Percentiles rank a stretch among this genome's conserved stretches.
These are phyloP conservation scores for Vanrija humicola DNA, from an alignment of 1,284 basidiomycete species.

Conservation along the genomic window DNA sequence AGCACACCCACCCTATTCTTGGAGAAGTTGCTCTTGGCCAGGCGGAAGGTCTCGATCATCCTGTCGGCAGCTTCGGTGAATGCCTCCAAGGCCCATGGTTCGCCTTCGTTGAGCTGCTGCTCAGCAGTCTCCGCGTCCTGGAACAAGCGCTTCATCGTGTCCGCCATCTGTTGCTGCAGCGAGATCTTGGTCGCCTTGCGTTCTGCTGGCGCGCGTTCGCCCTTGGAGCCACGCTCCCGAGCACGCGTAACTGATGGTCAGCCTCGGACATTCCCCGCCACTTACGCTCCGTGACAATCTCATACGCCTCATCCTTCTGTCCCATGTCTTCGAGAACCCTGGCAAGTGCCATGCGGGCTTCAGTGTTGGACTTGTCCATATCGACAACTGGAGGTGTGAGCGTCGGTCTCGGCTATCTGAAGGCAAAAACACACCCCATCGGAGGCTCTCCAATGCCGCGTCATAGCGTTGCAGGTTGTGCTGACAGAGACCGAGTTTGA, in stretches of 20 bases:
- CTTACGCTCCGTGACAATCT: constrained; percentile 78
- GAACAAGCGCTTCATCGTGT: constrained; percentile 45
- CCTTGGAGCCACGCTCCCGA: constrained; percentile 15
- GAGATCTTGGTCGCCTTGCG: not conserved
- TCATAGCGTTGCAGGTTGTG: constrained; percentile 66
- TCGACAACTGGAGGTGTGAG: constrained; percentile 59
- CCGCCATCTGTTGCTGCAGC: too few species aligned
- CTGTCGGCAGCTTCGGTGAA: constrained; percentile 83
- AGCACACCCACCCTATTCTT: constrained; percentile 60
- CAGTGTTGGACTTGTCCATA: constrained; percentile 68
- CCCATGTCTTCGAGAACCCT: constrained; percentile 77
- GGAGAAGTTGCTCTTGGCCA: constrained; percentile 76
- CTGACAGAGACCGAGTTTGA: constrained; percentile 65
- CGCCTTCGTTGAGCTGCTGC: constrained; percentile 37
- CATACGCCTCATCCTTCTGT: constrained; percentile 74
- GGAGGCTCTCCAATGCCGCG: constrained; percentile 75
- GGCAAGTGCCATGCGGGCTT: constrained; percentile 82
- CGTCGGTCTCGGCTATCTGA: not conserved
- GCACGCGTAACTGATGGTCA: constrained; percentile 19
- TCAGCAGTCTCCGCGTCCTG: constrained; percentile 47
- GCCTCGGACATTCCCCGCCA: not conserved
- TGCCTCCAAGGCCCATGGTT: constrained; percentile 48
- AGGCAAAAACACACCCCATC: constrained; percentile 59
- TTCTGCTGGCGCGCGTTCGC: constrained; percentile 20
- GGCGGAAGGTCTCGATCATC: constrained; percentile 80